Conservation (phyloP, 2,329 filamentous ascomycete genomes). For the Laburnicola sp. region DNA sequence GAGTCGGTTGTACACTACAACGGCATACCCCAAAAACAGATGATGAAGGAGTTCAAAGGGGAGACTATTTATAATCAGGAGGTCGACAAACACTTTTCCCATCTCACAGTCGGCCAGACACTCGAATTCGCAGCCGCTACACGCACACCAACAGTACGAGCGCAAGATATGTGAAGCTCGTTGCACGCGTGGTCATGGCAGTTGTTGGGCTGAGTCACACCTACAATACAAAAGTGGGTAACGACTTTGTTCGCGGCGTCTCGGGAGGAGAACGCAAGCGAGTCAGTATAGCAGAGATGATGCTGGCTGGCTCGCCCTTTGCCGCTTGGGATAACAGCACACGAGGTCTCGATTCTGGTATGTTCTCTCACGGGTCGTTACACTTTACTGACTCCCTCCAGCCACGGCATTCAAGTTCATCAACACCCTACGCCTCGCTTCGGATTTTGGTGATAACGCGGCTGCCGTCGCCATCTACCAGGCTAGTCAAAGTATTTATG, state of each 20-base stretch:
- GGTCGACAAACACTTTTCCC: constrained; percentile 58
- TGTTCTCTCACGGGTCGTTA: constrained; percentile 16
- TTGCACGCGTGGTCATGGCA: constrained; percentile 57
- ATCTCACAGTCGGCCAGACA: constrained; percentile 61
- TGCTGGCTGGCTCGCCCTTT: constrained; percentile 46
- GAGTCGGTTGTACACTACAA: constrained; percentile 63
- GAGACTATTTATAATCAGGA: constrained; percentile 53
- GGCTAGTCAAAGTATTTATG: constrained; percentile 56
- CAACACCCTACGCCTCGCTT: constrained; percentile 54
- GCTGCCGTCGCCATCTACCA: constrained; percentile 64
- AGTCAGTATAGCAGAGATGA: constrained; percentile 62
- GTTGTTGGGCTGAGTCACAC: constrained; percentile 60
- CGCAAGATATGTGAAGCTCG: constrained; percentile 45
- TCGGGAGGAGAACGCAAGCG: constrained; percentile 65
- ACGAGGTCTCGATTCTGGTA: constrained; percentile 46
- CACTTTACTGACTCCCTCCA: not conserved
- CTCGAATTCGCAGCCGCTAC: constrained; percentile 60
- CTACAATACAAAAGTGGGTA: constrained; percentile 57
- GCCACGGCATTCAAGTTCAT: constrained; percentile 63
- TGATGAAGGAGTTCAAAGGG: constrained; percentile 53
- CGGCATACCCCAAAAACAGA: constrained; percentile 51
- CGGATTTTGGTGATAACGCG: constrained; percentile 55
- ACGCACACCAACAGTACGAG: constrained; percentile 52
- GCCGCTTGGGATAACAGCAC: constrained; percentile 53
- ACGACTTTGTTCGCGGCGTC: constrained; percentile 64